phyloP scores from a whole-genome alignment of 352 stramenopile genomes.

The Detonula confervacea region DNA sequence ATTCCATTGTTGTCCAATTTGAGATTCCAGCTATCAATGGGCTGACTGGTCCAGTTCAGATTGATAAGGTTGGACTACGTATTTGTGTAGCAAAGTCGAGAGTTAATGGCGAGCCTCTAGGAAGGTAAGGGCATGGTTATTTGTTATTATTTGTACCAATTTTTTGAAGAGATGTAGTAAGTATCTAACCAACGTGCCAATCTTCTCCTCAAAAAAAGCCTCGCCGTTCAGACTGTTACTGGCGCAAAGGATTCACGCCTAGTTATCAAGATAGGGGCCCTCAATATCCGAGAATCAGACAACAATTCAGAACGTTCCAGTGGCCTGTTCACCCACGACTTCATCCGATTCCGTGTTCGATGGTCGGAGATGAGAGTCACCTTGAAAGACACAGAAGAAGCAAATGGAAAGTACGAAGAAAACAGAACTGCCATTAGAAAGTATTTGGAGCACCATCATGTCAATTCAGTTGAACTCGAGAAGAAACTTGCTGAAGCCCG shows the following conservation, averaged over 20 bases:
- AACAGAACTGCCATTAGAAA: slow-evolving; percentile 56
- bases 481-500: slow-evolving; percentile 51
- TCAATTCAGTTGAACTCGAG: slow-evolving; percentile 59
- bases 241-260: slow-evolving; percentile 74
- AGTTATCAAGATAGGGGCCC: slow-evolving; percentile 84
- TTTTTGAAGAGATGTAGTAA: too few species aligned
- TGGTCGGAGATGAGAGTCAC: slow-evolving; percentile 83
- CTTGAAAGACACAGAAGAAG: slow-evolving; percentile 75
- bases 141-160: too few species aligned
- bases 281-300: slow-evolving; percentile 63
- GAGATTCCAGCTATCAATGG: slow-evolving; percentile 68
- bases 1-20: slow-evolving; percentile 71
- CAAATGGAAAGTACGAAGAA: slow-evolving; percentile 60
- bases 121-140: slow-evolving; percentile 41
- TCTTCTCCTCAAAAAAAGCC: slow-evolving; percentile 14
- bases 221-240: slow-evolving; percentile 83
- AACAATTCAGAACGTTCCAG: slow-evolving; percentile 26
- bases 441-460: slow-evolving; percentile 63
- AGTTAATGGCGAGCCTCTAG: slow-evolving; percentile 60
- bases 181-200: too few species aligned
- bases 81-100: slow-evolving; percentile 70
- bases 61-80: slow-evolving; percentile 77
- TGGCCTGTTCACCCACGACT: slow-evolving; percentile 73
- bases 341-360: slow-evolving; percentile 76
- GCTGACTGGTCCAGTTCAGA: slow-evolving; percentile 67